Percentiles rank a stretch among this genome's conserved stretches.
phyloP scores from a whole-genome alignment of 176 grass and related monocot species.

The Hyparrhenia diplandra region DNA sequence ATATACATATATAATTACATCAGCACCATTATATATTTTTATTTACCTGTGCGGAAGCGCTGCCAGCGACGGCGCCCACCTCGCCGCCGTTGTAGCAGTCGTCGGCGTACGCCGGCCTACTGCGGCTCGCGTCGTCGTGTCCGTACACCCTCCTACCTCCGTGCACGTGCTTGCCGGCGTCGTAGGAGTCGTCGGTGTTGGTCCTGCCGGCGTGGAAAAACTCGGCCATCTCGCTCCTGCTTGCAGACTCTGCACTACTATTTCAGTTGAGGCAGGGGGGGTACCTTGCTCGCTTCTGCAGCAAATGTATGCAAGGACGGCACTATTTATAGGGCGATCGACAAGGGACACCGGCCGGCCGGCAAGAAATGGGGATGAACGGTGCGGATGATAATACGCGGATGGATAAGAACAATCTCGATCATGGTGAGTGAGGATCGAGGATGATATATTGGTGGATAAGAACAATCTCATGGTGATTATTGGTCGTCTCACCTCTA shows the following conservation, averaged over 20 bases:
- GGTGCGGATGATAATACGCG: too few relatives aligned
- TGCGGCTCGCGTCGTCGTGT: background rate
- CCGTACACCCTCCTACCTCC: conserved; percentile 7
- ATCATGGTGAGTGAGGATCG: too few relatives aligned
- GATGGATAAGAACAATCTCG: too few relatives aligned
- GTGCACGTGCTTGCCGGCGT: background rate
- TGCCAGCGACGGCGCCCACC: conserved; percentile 15
- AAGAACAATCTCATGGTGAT: too few relatives aligned
- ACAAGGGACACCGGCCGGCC: background rate
- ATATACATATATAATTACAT: too few relatives aligned
- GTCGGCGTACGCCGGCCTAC: background rate
- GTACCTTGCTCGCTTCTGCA: too few relatives aligned
- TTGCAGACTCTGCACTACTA: too few relatives aligned
- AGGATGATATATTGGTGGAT: too few relatives aligned
- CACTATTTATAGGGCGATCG: background rate
- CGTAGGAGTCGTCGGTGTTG: conserved; percentile 28
- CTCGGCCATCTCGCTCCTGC: conserved; percentile 2
- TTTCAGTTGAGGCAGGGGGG: too few relatives aligned
- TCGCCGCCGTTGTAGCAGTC: conserved; percentile 21
- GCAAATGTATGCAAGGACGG: background rate
- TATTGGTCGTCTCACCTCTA: too few relatives aligned
- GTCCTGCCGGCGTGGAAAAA: conserved; percentile 17
- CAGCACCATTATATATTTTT: too few relatives aligned
- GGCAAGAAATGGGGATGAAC: too few relatives aligned
- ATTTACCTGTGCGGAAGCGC: conserved; percentile 19